Conservation (phyloP, 2,329 filamentous ascomycete genomes). For the Cadophora sp. region DNA sequence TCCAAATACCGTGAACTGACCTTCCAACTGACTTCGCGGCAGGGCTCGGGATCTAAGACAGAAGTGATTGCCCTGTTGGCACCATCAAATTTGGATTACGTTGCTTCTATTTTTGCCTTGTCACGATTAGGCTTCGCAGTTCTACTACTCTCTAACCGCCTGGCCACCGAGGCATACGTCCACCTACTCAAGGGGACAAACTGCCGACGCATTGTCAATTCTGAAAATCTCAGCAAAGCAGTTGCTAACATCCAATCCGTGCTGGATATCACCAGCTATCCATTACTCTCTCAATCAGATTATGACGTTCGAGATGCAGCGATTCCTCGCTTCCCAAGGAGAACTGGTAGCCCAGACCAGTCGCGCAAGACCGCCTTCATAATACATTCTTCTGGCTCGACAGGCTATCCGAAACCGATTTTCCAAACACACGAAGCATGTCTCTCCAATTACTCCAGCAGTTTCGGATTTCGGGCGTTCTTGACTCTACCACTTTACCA, state of each 20-base stretch:
- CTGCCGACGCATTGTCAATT: slow-evolving; percentile 24
- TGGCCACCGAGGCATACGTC: slow-evolving; percentile 57
- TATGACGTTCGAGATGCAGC: slow-evolving; percentile 25
- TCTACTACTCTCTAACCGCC: slow-evolving; percentile 60
- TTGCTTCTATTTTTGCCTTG: slow-evolving; percentile 59
- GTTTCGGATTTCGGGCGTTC: slow-evolving; percentile 46
- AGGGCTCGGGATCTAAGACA: not conserved
- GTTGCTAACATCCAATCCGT: slow-evolving; percentile 24
- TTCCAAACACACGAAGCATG: slow-evolving; percentile 52
- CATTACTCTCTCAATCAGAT: slow-evolving; percentile 29
- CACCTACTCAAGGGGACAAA: slow-evolving; percentile 53
- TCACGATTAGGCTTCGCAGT: slow-evolving; percentile 58
- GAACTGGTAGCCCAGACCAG: slow-evolving; percentile 17
- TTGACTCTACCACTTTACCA: slow-evolving; percentile 65
- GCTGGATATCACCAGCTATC: slow-evolving; percentile 36
- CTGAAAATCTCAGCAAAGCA: slow-evolving; percentile 22
- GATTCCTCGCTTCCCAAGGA: slow-evolving; percentile 23
- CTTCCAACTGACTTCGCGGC: not conserved
- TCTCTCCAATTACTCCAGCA: slow-evolving; percentile 44
- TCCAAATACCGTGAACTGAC: not conserved
- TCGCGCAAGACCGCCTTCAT: slow-evolving; percentile 36
- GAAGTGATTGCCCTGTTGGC: slow-evolving; percentile 35
- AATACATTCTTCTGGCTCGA: slow-evolving; percentile 53
- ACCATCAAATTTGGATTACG: slow-evolving; percentile 53
- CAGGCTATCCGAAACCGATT: slow-evolving; percentile 66